Base-by-base conservation (phyloP, 768 basidiomycete genomes). In the Fomitopsis pulvina region DNA sequence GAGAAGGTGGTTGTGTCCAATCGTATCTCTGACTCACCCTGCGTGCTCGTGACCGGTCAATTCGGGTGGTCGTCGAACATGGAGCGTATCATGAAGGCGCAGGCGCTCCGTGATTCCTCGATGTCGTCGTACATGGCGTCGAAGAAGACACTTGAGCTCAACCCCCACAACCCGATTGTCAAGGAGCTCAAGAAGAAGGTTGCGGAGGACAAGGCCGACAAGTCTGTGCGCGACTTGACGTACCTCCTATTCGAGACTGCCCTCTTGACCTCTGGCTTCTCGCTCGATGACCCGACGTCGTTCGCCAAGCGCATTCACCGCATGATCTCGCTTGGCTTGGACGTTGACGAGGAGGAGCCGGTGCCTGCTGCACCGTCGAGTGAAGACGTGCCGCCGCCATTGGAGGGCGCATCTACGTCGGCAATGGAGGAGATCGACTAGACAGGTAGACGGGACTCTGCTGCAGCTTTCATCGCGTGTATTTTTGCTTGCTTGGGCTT, bases 51-150 rank as follows among this genome's bases (percentile, higher is more conserved):
- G 65, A 98, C 96, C 52, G 95, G 95, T 50, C 94, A 97, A 69
- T 99, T 97, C 71, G 96, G 95, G 49, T 99, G 95, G 95, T 96
- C 92, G 24, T 93, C 94, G 49, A 97, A 97, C 79, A 98, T 98
- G 95, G 89, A 94, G 70, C 86, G 94, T 70, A 96, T 97, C 77
- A 97, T 98, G 95, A 95, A 95, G 74, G 93, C 95, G 11, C 94
- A 98, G 72, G 94, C 94, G 26, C 82, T 95, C 50, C 89, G 92
- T 55, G 92, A 95, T 68, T 90, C 91, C 16, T 92, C 88, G 53
- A 95, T 95, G 94, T 96, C 93, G 22, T 95, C 92, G 22, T 97
- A 97, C 80, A 98, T 97, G 95, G 90, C 92, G 25, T 89, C 86
- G 53, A 94, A 94, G 80, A 96, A 96, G 85, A 96, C 94, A 8